Evolutionary conservation across 1,139 yeast species (phyloP), one percentile per base, ranked within the genome.

Genomic region (Hyphopichia wangnamkhiaoensis): DNA sequence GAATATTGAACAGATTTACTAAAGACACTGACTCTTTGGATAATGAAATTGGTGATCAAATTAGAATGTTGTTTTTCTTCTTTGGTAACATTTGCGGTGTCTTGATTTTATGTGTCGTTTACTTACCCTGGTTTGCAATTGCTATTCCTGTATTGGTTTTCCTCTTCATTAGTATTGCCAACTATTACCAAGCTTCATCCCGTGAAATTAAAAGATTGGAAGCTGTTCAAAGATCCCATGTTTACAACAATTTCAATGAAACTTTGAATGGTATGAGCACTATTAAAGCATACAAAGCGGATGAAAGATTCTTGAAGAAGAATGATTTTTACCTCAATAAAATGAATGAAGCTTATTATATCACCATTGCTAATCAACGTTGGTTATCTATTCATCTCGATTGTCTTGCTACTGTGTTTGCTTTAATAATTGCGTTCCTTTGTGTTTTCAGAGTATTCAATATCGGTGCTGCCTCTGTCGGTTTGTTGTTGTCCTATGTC

Each of bases 1-100:
- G 84, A 57, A 74, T 80, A 24, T 57, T 79, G 53, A 79, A 79
- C 54, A 66, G 85, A 51, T 79, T 79, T 48, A 84, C 95, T 1
- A 88, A 86, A 54, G 97, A 89, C 59, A 84, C 94, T 0, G 95
- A 89, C 56, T 83, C 83, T 26, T 67, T 89, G 52, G 96, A 89
- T 60, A 85, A 84, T 55, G 90, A 84, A 56, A 65, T 83, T 45
- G 79, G 84, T 35, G 86, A 81, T 48, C 83, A 79, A 54, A 52
- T 79, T 38, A 71, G 87, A 54, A 52, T 76, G 46, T 60, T 74
- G 42, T 56, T 79, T 37, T 74, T 74, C 40, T 74, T 82, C 2
- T 49, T 78, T 31, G 72, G 82, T 21, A 74, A 74, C 43, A 76
- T 85, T 36, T 48, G 77, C 37, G 91, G 93, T 46, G 82, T 86